Conservation (phyloP, 805 yeast genomes). For the Teunomyces cretensis region DNA sequence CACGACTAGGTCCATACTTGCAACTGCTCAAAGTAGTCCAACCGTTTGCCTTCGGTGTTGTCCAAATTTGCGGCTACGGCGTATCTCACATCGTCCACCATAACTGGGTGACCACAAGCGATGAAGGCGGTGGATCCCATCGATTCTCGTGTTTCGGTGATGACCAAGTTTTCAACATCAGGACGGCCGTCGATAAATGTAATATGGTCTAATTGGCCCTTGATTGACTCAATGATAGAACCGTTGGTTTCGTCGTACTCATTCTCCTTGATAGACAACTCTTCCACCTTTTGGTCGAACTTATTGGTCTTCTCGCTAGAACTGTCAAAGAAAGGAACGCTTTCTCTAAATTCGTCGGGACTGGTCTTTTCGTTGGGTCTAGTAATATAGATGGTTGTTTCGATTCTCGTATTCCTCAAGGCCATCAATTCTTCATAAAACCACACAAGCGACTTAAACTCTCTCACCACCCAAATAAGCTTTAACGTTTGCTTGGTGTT, state of each 20-base stretch:
- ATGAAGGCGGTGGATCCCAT: constrained; percentile 51
- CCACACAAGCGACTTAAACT: constrained; percentile 50
- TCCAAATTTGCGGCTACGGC: constrained; percentile 44
- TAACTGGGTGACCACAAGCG: constrained; percentile 61
- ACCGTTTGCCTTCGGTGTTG: constrained; percentile 38
- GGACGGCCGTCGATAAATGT: constrained; percentile 43
- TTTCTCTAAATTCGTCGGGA: not conserved
- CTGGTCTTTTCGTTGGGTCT: constrained; percentile 18
- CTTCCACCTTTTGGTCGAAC: not conserved
- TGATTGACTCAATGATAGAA: constrained; percentile 5
- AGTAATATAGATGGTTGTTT: constrained; percentile 29
- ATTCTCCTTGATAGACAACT: not conserved
- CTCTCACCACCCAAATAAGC: constrained; percentile 64
- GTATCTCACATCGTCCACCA: constrained; percentile 57
- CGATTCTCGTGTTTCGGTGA: constrained; percentile 34
- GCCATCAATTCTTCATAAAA: constrained; percentile 42
- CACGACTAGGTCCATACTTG: constrained; percentile 58
- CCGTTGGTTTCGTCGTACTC: not conserved
- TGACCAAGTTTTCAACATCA: constrained; percentile 37
- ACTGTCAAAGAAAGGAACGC: constrained; percentile 2
- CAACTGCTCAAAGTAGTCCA: constrained; percentile 73
- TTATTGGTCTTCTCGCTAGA: not conserved
- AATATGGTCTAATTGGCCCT: constrained; percentile 15
- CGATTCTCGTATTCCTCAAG: constrained; percentile 24
- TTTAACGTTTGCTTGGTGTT: constrained; percentile 28